Conservation (phyloP, 768 basidiomycete species). For the Chiua virens region DNA sequence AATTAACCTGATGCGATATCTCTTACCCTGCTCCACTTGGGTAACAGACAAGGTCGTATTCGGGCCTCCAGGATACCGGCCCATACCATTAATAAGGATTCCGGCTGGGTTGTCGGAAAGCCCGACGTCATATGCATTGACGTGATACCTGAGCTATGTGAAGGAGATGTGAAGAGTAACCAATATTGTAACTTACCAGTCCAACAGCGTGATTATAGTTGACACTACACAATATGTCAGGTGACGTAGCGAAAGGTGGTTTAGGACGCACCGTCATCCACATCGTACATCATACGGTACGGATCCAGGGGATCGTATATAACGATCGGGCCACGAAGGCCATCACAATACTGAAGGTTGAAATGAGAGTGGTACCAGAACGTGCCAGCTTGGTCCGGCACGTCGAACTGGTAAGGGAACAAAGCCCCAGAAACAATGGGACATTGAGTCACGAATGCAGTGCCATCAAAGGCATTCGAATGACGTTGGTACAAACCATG, state of each 20-base stretch:
- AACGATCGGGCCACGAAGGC: conserved; percentile 48
- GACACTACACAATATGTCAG: conserved; percentile 23
- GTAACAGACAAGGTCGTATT: conserved; percentile 35
- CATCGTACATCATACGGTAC: conserved; percentile 33
- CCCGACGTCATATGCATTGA: conserved; percentile 20
- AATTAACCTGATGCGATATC: conserved; percentile 41
- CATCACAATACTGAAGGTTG: conserved; percentile 56
- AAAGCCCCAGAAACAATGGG: conserved; percentile 41
- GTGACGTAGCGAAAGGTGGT: background rate
- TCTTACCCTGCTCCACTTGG: conserved; percentile 31
- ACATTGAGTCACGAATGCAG: conserved; percentile 48
- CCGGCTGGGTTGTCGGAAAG: conserved; percentile 26
- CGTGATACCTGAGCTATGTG: conserved; percentile 20
- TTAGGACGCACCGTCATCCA: conserved; percentile 33
- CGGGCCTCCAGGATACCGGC: conserved; percentile 37
- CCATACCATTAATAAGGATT: conserved; percentile 41
- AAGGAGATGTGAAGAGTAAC: background rate
- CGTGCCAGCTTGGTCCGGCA: conserved; percentile 31
- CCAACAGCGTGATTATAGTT: conserved; percentile 42
- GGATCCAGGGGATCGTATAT: conserved; percentile 44
- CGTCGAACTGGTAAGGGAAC: conserved; percentile 38
- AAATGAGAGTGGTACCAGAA: conserved; percentile 52
- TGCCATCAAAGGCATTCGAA: conserved; percentile 46
- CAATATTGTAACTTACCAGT: conserved; percentile 30
- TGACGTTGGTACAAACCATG: conserved; percentile 47